Base-by-base conservation (phyloP, 805 yeast genomes). In the Hagleromyces aurorensis region DNA sequence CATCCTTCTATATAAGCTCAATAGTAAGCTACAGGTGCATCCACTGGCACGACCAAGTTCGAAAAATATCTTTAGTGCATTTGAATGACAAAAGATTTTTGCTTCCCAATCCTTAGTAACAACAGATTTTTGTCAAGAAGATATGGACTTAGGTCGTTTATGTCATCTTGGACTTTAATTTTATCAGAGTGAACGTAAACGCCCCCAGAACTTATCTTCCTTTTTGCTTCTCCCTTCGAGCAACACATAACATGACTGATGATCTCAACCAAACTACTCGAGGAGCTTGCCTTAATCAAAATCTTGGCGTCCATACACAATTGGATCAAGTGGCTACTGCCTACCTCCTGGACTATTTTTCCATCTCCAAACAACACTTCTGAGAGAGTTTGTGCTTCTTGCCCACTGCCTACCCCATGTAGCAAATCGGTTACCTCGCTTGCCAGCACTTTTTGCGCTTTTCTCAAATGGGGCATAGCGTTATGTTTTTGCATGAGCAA, bases 341-440 rank as follows among this genome's bases (percentile, higher is more conserved):
- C 27, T 6, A 36, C 14, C 3, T n/a, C 13, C 3, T 23, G 25
- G 5, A 13, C 11, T 3, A 13, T 15, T 4, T 32, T 25, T 9
- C 20, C 16, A 16, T 30, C 25, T 6, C 48, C 49, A 54, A 75
- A 86, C 21, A 86, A 50, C 30, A 81, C 68, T 5, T 76, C 69
- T 10, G 94, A 77, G 10, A 83, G 68, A 13, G 69, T 61, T 13
- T 73, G 71, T 42, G 91, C 82, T 21, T 73, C 70, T 15, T 69
- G 64, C 3, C 95, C 87, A 7, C 68, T 67, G 4, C 86, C 89
- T 6, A 64, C 65, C 0, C 97, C 97, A 56, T 87, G 96, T 23
- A 91, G 67, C 46, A 91, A 64, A 46, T 85, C 94, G 5, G 89
- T 80, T 26, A 87, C 81, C 50, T 89, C 95, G 19, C 71, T 58